Base-by-base conservation (phyloP, 352 stramenopile species). In the Globisporangium megalacanthum region DNA sequence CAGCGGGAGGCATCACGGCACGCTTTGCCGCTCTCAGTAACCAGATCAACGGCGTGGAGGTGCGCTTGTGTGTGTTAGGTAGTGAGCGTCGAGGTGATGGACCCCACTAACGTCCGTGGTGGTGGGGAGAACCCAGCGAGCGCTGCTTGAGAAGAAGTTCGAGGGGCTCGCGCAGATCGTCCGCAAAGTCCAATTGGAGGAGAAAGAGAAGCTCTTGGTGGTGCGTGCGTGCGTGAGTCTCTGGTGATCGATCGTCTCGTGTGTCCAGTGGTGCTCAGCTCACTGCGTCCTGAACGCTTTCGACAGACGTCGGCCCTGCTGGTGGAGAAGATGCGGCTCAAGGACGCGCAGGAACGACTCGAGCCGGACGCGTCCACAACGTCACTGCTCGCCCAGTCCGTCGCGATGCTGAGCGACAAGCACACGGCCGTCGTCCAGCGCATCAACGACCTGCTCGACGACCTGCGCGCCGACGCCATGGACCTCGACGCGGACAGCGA, bases 151-250 rank as follows among this genome's bases (percentile, higher is more conserved):
- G 13, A 78, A 72, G 37, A 49, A 84, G 36, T 68, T 69, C 49
- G 31, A 61, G 14, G 31, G 56, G 31, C 62, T 92, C 17, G 80
- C 83, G 19, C 58, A 84, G 35, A 66, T 77, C 50, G 57, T 94
- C n/a, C 85, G 85, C 56, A 83, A 83, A 50, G 51, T 94, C 25
- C 85, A 94, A 48, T 2, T 71, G 29, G 66, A 92, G 56, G 85
- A 94, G 49, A 93, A 92, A 53, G 83, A 93, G 29, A 94, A 94
- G 47, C 66, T 94, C 35, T 62, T 94, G 25, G 50, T 93, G 49
- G 80, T 90, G 66, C 13, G 29, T 8, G 19, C 15, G 3, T 25
- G 13, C 10, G 9, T 49, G 17, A n/a, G 15, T 22, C 15, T 48
- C 19, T 14, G 20, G 9, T 52, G n/a, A 35, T n/a, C 22, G n/a